Evolutionary conservation across 768 basidiomycete species (phyloP).

Genomic region (Amanita fuliginea): DNA sequence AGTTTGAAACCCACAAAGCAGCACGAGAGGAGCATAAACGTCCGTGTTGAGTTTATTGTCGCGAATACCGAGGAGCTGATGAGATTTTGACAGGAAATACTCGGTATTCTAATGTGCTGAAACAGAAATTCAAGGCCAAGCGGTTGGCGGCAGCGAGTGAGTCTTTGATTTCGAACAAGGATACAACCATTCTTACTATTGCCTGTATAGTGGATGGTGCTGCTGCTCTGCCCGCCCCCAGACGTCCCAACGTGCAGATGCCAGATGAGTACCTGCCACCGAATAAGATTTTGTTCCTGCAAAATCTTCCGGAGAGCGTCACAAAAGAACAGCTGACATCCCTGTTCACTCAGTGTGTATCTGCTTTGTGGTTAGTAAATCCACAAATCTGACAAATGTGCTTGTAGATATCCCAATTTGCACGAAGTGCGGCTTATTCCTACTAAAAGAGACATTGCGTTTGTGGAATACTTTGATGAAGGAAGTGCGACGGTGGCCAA

Average conservation of each 20-base stretch:
- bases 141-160: conserved; percentile 72
- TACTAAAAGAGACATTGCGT: conserved; percentile 94
- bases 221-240: conserved; percentile 51
- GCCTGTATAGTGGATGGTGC: conserved; percentile 51
- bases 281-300: conserved; percentile 97
- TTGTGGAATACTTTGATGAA: conserved; percentile 97
- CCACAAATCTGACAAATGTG: neutral
- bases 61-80: conserved; percentile 2
- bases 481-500: conserved; percentile 83
- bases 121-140: conserved; percentile 76
- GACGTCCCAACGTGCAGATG: conserved; percentile 87
- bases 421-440: conserved; percentile 98
- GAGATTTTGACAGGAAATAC: conserved; percentile 43
- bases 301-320: conserved; percentile 89
- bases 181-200: conserved; percentile 7
- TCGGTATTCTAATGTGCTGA: conserved; percentile 83
- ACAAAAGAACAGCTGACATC: conserved; percentile 87
- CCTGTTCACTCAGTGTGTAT: conserved; percentile 67
- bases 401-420: conserved; percentile 77
- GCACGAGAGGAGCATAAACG: conserved; percentile 77
- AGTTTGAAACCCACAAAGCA: conserved; percentile 67
- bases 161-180: conserved; percentile 10
- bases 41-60: conserved; percentile 22
- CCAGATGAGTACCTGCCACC: conserved; percentile 99
- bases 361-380: neutral